phyloP scores from a whole-genome alignment of 129 eudicot genomes.

The Centrapalus pauciflorus region DNA sequence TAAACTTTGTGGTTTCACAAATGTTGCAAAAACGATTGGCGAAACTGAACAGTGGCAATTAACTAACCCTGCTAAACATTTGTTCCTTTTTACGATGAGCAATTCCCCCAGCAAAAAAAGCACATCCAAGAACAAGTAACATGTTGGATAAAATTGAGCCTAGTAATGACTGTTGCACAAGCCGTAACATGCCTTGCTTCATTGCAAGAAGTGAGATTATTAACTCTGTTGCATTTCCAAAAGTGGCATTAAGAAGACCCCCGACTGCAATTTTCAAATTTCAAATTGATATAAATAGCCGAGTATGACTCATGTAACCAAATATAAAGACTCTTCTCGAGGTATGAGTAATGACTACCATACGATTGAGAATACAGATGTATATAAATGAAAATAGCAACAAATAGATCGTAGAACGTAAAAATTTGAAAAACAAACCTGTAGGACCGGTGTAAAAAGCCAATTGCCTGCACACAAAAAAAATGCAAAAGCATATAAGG shows the following conservation, averaged over 20 bases:
- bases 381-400: not conserved
- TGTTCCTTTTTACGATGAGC: conserved; percentile 55
- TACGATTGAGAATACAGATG: not conserved
- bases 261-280: conserved; percentile 52
- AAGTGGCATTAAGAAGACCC: conserved; percentile 75
- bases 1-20: not conserved
- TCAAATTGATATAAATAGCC: not conserved
- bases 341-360: not conserved
- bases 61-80: conserved; percentile 53
- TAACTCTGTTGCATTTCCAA: conserved; percentile 82
- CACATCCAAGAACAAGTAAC: conserved; percentile 84
- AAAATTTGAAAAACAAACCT: conserved; percentile 34
- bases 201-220: conserved; percentile 69
- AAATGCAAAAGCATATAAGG: not conserved
- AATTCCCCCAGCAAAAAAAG: conserved; percentile 68
- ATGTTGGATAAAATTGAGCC: conserved; percentile 79
- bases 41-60: not conserved
- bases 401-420: not conserved
- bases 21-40: not conserved
- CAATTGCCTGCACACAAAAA: conserved; percentile 47
- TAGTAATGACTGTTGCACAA: conserved; percentile 68
- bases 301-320: no score
- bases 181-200: conserved; percentile 53
- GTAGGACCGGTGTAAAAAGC: conserved; percentile 60
- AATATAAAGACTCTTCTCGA: not conserved